These are phyloP conservation scores for Metschnikowia hibisci DNA, from an alignment of 805 yeast genomes.

Conservation along the genomic window DNA sequence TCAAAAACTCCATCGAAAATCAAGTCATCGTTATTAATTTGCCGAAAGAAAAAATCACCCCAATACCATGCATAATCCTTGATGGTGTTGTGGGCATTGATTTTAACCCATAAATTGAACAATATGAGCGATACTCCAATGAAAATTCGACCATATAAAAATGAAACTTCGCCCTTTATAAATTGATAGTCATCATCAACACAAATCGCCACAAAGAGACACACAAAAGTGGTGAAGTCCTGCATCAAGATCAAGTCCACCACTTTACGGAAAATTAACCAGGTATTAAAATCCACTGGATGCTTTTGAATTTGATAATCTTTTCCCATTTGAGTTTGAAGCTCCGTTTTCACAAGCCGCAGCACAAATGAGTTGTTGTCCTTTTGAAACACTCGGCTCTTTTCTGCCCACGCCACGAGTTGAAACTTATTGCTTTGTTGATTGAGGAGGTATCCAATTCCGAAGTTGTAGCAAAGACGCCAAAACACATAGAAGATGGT, in stretches of 20 bases:
- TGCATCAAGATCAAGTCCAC: conserved; percentile 83
- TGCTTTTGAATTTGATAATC: conserved; percentile 25
- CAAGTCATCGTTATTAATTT: conserved; percentile 56
- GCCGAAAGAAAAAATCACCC: conserved; percentile 89
- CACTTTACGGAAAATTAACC: conserved; percentile 74
- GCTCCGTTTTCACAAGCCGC: conserved; percentile 31
- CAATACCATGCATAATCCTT: conserved; percentile 93
- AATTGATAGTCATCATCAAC: conserved; percentile 36
- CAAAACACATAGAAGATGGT: conserved; percentile 62
- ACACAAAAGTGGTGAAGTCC: conserved; percentile 72
- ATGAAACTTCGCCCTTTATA: conserved; percentile 40
- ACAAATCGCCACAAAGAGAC: conserved; percentile 53
- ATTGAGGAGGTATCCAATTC: conserved; percentile 68
- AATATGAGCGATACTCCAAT: conserved; percentile 60
- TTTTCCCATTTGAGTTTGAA: conserved; percentile 38
- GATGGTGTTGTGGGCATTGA: conserved; percentile 83
- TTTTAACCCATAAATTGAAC: conserved; percentile 79
- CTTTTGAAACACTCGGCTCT: conserved; percentile 40
- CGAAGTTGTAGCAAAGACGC: conserved; percentile 72
- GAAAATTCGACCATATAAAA: conserved; percentile 53
- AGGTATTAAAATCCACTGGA: conserved; percentile 77
- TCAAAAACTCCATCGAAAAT: conserved; percentile 88
- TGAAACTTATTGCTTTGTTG: conserved; percentile 58
- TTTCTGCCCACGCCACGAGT: conserved; percentile 50
- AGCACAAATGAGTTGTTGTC: conserved; percentile 34